A percentile compares a stretch with the other conserved stretches of the same genome.
phyloP scores from a whole-genome alignment of 1,284 basidiomycete genomes.

The Sanghuangporus baumii region DNA sequence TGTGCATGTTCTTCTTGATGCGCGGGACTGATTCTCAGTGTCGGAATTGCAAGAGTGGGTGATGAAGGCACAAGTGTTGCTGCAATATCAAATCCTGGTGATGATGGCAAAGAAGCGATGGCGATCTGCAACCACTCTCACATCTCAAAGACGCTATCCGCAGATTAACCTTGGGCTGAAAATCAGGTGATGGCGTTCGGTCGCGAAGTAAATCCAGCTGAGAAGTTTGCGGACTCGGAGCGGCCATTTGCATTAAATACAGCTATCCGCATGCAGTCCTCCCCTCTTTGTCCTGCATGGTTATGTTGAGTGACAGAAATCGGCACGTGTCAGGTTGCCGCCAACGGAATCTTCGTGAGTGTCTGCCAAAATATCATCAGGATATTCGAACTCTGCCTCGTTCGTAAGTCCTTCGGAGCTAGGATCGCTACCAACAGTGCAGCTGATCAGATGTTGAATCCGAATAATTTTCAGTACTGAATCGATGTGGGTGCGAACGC shows the following conservation, averaged over 20 bases:
- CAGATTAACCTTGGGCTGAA: slow-evolving; percentile 10
- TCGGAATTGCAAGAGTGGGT: slow-evolving; percentile 14
- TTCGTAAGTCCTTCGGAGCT: slow-evolving; percentile 35
- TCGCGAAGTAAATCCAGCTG: not conserved
- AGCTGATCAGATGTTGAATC: too few relatives aligned
- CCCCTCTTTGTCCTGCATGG: not conserved
- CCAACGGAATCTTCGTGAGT: not conserved
- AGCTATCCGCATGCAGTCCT: slow-evolving; percentile 1
- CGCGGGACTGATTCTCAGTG: slow-evolving; percentile 8
- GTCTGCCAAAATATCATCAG: slow-evolving; percentile 28
- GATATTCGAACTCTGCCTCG: slow-evolving; percentile 59
- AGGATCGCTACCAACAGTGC: slow-evolving; percentile 17
- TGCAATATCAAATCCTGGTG: not conserved
- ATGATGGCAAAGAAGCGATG: not conserved
- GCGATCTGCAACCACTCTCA: not conserved
- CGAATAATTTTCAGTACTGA: not conserved
- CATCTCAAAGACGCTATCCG: slow-evolving; percentile 11
- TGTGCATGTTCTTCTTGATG: slow-evolving; percentile 1
- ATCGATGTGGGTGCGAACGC: not conserved
- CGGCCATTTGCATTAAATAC: not conserved
- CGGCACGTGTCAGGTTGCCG: not conserved
- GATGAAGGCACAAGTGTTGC: not conserved
- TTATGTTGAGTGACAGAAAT: not conserved
- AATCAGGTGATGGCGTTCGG: slow-evolving; percentile 13
- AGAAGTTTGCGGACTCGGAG: not conserved